Conservation (phyloP, 1,284 basidiomycete genomes). For the Cryptococcus sp. region DNA sequence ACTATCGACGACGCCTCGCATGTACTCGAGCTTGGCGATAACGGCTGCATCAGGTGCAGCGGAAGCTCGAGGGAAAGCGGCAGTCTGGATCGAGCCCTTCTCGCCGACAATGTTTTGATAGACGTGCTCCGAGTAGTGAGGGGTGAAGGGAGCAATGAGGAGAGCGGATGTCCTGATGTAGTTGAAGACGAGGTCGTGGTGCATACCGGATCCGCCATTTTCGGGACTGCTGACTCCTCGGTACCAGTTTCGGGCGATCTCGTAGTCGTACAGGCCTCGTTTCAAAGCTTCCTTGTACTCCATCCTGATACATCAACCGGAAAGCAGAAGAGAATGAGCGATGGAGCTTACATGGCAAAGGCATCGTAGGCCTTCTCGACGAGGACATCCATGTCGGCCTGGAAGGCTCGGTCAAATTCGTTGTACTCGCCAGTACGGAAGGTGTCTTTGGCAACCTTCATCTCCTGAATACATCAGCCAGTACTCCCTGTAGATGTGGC, state of each 20-base stretch:
- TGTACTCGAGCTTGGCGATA: constrained; percentile 70
- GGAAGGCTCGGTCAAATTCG: constrained; percentile 78
- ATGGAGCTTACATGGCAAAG: constrained; percentile 64
- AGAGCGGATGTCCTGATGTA: constrained; percentile 81
- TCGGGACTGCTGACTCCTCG: constrained; percentile 78
- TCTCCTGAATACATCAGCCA: constrained; percentile 54
- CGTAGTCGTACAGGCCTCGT: constrained; percentile 92
- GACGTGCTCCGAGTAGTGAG: constrained; percentile 92
- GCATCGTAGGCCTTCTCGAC: constrained; percentile 72
- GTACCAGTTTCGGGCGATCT: constrained; percentile 91
- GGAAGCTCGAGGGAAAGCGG: constrained; percentile 53
- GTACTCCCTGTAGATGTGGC: neutral
- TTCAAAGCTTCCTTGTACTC: constrained; percentile 96
- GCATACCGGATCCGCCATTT: constrained; percentile 68
- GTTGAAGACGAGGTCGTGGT: constrained; percentile 64
- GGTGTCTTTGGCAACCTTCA: constrained; percentile 56
- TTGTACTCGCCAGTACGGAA: constrained; percentile 59
- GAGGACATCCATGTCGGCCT: constrained; percentile 83
- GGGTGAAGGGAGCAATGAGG: constrained; percentile 81
- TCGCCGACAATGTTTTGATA: constrained; percentile 72
- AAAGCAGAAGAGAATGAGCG: constrained; percentile 1
- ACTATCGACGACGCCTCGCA: constrained; percentile 47
- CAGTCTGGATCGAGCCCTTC: constrained; percentile 70
- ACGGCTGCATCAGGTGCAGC: constrained; percentile 50
- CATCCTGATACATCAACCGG: constrained; percentile 54